Evolutionary conservation across 2,329 filamentous ascomycete species (phyloP).

Genomic region (Fusarium sp.): DNA sequence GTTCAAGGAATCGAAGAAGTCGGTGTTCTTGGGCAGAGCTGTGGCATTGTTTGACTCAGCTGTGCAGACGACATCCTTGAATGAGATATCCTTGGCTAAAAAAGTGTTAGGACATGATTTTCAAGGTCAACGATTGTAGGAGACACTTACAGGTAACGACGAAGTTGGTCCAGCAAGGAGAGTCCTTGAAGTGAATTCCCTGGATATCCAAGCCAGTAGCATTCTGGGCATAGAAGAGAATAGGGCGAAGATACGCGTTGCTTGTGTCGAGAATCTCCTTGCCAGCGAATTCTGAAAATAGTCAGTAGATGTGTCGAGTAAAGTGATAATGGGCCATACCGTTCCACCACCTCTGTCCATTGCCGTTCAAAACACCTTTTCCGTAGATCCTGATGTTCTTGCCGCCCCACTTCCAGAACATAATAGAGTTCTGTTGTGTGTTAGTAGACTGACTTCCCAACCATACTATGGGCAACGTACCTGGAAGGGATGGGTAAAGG

Average conservation of each 20-base stretch:
- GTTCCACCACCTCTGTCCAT: constrained; percentile 49
- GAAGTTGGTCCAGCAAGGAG: constrained; percentile 48
- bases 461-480: not conserved
- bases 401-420: constrained; percentile 48
- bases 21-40: constrained; percentile 45
- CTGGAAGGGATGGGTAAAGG: constrained; percentile 46
- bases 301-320: not conserved
- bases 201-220: constrained; percentile 43
- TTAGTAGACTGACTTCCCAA: not conserved
- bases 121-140: accelerated
- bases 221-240: constrained; percentile 49
- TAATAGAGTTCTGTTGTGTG: constrained; percentile 41
- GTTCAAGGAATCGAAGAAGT: constrained; percentile 48
- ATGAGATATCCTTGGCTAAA: constrained; percentile 43
- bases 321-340: not conserved
- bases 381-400: constrained; percentile 46
- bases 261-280: constrained; percentile 42
- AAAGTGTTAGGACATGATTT: not conserved
- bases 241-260: constrained; percentile 44
- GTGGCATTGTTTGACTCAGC: constrained; percentile 46
- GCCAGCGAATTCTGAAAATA: constrained; percentile 34
- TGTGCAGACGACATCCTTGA: constrained; percentile 46
- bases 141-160: constrained; percentile 43
- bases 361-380: constrained; percentile 44
- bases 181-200: constrained; percentile 48